Evolutionary conservation across 129 eudicot species (phyloP).

Genomic region (Chrysanthemum makinoi): DNA sequence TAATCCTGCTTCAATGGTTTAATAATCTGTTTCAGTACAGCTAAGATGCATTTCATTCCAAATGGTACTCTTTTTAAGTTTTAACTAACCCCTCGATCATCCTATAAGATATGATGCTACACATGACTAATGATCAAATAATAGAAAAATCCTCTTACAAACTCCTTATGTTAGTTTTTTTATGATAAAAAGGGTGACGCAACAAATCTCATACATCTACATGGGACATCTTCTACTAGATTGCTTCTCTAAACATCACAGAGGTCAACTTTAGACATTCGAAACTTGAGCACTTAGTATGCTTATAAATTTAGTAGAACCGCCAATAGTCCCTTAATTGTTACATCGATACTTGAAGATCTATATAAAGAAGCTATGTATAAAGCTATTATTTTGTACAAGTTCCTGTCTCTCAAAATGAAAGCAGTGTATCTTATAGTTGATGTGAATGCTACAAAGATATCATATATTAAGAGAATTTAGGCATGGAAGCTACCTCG

Average conservation of each 20-base stretch:
- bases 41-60: not conserved
- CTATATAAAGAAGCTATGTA: not conserved
- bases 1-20: slow-evolving; percentile 67
- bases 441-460: not conserved
- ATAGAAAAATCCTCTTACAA: too few species aligned
- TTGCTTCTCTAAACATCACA: not conserved
- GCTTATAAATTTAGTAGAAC: not conserved
- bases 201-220: not conserved
- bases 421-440: slow-evolving; percentile 4
- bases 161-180: not conserved
- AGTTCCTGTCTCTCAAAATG: not conserved
- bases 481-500: slow-evolving; percentile 53
- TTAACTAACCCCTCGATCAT: not conserved
- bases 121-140: too few species aligned
- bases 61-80: not conserved
- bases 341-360: not conserved
- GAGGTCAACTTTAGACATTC: not conserved
- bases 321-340: not conserved
- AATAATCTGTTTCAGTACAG: slow-evolving; percentile 21
- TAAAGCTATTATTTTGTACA: not conserved
- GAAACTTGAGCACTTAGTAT: not conserved
- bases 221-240: not conserved
- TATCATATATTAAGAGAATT: not conserved
- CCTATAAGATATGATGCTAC: too few species aligned
- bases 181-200: too few species aligned